Evolutionary conservation across 495 filamentous ascomycete species (phyloP).

Genomic region (Aspergillus cristatus): DNA sequence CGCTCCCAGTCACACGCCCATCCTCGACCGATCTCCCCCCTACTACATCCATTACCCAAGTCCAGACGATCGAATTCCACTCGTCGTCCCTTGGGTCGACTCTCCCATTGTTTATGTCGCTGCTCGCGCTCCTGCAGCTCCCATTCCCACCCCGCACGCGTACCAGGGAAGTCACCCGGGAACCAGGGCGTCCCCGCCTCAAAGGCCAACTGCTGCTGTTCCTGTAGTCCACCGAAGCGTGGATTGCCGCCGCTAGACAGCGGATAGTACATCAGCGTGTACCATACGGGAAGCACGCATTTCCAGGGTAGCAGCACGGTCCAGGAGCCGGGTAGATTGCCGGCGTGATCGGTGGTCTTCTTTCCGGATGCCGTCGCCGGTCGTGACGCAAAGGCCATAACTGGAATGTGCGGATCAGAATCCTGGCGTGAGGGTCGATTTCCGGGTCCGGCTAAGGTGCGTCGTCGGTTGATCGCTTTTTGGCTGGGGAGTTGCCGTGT

Average conservation of each 20-base stretch:
- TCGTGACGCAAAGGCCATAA: slow-evolving; percentile 59
- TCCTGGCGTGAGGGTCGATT: slow-evolving; percentile 45
- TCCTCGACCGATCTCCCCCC: slow-evolving; percentile 75
- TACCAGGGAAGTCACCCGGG: slow-evolving; percentile 80
- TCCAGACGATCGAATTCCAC: slow-evolving; percentile 67
- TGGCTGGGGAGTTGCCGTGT: slow-evolving; percentile 66
- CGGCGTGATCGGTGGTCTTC: slow-evolving; percentile 5
- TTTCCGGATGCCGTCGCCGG: slow-evolving; percentile 22
- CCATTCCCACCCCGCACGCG: slow-evolving; percentile 70
- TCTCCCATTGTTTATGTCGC: slow-evolving; percentile 62
- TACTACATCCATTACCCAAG: slow-evolving; percentile 55
- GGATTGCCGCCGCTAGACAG: slow-evolving; percentile 70
- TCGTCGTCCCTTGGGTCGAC: slow-evolving; percentile 73
- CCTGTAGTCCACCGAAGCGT: slow-evolving; percentile 72
- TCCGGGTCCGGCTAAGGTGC: slow-evolving; percentile 57
- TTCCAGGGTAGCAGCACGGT: slow-evolving; percentile 88
- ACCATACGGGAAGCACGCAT: slow-evolving; percentile 80
- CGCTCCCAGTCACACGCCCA: slow-evolving; percentile 84
- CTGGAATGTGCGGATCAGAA: slow-evolving; percentile 74
- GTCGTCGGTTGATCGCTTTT: slow-evolving; percentile 79
- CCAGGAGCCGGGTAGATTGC: slow-evolving; percentile 61
- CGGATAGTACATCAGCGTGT: slow-evolving; percentile 76
- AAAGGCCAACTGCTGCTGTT: slow-evolving; percentile 73
- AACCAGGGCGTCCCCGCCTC: slow-evolving; percentile 77
- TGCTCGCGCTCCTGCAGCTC: slow-evolving; percentile 53